A percentile compares a stretch with the other conserved stretches of the same genome.
These are phyloP conservation scores for Xylaria scruposa DNA, from an alignment of 495 filamentous ascomycete genomes.

Conservation along the genomic window DNA sequence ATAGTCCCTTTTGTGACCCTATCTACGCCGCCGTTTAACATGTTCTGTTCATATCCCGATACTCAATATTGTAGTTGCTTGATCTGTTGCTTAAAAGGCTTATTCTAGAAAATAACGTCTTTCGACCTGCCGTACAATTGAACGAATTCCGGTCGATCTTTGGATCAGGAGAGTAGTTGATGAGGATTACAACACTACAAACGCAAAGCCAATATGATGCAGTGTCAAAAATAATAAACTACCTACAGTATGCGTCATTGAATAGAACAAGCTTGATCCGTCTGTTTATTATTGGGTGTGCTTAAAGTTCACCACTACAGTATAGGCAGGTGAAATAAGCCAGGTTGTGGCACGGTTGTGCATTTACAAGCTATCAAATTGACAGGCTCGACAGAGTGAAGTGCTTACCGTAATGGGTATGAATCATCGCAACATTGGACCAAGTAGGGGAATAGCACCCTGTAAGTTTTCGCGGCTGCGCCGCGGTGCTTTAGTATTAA, in stretches of 20 bases:
- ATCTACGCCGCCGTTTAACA: neutral
- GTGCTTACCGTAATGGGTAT: no score
- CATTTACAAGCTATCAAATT: no score
- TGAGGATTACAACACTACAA: neutral
- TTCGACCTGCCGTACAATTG: neutral
- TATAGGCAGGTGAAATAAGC: no score
- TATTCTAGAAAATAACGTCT: neutral
- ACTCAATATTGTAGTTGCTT: neutral
- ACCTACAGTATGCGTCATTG: neutral
- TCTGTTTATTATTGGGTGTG: neutral
- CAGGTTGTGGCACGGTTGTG: no score
- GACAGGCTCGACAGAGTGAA: no score
- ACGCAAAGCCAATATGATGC: neutral
- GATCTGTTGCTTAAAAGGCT: neutral
- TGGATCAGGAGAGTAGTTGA: neutral
- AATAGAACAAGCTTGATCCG: neutral
- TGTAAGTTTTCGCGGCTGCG: no score
- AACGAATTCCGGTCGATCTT: neutral
- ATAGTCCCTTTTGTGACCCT: neutral
- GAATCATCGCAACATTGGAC: no score
- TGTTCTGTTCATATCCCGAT: neutral
- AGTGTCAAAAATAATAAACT: neutral
- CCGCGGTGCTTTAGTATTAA: no score
- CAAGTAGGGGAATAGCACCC: no score
- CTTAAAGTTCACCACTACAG: no score